Percentiles rank a stretch among this genome's conserved stretches.
These are phyloP conservation scores for Penicillium waksmanii DNA, from an alignment of 495 filamentous ascomycete species.

Conservation along the genomic window DNA sequence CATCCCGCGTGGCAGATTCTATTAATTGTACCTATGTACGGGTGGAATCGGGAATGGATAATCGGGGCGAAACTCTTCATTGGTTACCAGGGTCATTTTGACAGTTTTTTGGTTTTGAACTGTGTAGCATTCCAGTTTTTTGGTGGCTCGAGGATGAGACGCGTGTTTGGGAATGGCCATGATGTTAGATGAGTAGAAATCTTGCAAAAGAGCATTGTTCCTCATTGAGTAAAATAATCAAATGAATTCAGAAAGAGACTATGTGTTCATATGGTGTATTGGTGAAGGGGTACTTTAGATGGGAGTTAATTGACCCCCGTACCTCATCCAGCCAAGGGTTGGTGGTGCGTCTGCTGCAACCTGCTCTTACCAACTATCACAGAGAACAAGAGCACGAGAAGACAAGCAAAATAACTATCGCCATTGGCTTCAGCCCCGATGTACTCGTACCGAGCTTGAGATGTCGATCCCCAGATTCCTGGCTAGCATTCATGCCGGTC, in stretches of 20 bases:
- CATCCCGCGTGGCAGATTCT: constrained; percentile 3
- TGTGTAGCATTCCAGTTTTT: constrained; percentile 20
- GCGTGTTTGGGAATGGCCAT: constrained; percentile 37
- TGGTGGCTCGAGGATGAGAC: constrained; percentile 17
- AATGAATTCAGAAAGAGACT: background rate
- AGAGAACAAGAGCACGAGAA: too few relatives aligned
- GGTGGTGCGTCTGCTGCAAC: too few relatives aligned
- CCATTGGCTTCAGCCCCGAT: constrained; percentile 3
- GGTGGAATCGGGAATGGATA: constrained; percentile 9
- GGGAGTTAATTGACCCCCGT: too few relatives aligned
- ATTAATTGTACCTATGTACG: background rate
- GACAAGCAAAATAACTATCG: too few relatives aligned
- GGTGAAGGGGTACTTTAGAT: too few relatives aligned
- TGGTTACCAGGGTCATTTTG: constrained; percentile 11
- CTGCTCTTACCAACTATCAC: too few relatives aligned
- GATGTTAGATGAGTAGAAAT: background rate
- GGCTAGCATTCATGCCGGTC: constrained; percentile 26
- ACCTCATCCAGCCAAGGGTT: too few relatives aligned
- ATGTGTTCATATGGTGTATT: too few relatives aligned
- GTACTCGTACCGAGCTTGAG: background rate
- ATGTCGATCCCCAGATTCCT: constrained; percentile 26
- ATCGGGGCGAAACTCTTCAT: background rate
- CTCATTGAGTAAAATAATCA: background rate
- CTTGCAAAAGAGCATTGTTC: background rate
- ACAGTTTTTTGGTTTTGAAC: constrained; percentile 13